Evolutionary conservation across 768 basidiomycete species (phyloP).

Genomic region (Hericium rajendrae): DNA sequence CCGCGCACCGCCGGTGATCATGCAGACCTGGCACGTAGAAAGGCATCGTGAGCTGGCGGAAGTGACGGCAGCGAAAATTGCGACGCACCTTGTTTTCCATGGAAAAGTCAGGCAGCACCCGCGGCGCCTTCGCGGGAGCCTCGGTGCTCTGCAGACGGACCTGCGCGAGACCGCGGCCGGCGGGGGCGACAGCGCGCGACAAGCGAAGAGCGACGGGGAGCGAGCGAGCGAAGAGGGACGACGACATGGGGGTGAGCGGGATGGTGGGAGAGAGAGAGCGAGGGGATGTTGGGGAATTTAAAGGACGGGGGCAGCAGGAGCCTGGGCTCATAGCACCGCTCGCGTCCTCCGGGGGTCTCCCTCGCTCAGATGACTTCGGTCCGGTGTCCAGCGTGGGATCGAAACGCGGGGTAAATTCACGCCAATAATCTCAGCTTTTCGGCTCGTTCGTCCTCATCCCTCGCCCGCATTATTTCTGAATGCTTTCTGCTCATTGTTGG

Average conservation of each 20-base stretch:
- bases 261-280: neutral
- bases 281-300: neutral
- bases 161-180: neutral
- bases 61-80: neutral
- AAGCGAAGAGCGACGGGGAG: neutral
- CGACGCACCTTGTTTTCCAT: conserved; percentile 60
- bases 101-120: conserved; percentile 66
- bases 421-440: neutral
- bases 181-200: neutral
- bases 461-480: neutral
- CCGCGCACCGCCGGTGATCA: conserved; percentile 89
- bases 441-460: neutral
- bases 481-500: too few species aligned
- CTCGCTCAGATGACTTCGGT: neutral
- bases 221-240: neutral
- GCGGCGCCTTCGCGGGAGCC: conserved; percentile 20
- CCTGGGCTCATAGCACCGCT: neutral
- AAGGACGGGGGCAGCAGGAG: neutral
- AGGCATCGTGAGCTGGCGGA: neutral
- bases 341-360: neutral
- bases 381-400: neutral
- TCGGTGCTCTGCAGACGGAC: conserved; percentile 13
- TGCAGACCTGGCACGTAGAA: conserved; percentile 51
- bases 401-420: neutral
- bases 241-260: neutral